These are phyloP conservation scores for Alternaria brassicicola DNA, from an alignment of 2,329 filamentous ascomycete species.

Conservation along the genomic window DNA sequence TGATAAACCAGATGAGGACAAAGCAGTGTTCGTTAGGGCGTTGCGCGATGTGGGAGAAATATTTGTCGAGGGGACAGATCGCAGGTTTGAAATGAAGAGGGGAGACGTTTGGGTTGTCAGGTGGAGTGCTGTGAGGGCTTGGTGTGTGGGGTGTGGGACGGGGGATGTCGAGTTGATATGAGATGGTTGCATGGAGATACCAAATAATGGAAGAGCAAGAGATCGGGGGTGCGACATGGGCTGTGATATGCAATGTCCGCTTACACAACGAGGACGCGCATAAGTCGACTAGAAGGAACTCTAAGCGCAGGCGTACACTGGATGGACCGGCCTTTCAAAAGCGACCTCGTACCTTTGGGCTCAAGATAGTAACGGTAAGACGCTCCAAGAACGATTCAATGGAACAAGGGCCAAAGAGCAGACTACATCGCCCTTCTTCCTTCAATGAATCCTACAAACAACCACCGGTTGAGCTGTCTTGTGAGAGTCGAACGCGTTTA, in stretches of 20 bases:
- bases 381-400: neutral
- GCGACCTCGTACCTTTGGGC: neutral
- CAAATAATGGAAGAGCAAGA: neutral
- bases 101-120: slow-evolving; percentile 63
- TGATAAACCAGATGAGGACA: slow-evolving; percentile 80
- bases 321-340: neutral
- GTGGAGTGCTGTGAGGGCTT: slow-evolving; percentile 67
- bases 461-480: neutral
- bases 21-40: slow-evolving; percentile 82
- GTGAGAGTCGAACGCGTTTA: too few relatives aligned
- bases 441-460: neutral
- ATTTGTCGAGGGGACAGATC: slow-evolving; percentile 66
- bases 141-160: slow-evolving; percentile 62
- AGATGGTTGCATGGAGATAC: slow-evolving; percentile 14
- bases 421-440: neutral
- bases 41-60: slow-evolving; percentile 65
- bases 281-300: neutral
- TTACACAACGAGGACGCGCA: neutral
- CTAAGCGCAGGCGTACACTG: neutral
- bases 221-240: neutral
- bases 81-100: slow-evolving; percentile 52
- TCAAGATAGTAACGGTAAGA: neutral
- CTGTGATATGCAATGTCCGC: neutral
- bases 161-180: slow-evolving; percentile 71
- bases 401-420: neutral